Base-by-base conservation (phyloP, 768 basidiomycete species). In the Royoungia palumana region DNA sequence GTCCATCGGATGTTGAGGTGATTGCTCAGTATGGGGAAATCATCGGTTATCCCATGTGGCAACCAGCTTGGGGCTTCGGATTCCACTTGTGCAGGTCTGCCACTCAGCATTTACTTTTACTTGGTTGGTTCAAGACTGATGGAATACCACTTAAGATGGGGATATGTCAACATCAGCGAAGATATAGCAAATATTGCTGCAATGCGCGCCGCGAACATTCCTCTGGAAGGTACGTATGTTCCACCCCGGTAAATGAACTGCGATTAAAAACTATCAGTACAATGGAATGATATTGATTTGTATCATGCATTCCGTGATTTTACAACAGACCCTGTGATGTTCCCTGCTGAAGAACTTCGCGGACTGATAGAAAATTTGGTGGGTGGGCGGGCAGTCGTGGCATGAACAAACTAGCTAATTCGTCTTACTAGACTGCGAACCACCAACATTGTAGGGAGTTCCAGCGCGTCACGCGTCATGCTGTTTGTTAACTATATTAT, bases 261-360 rank as follows among this genome's bases (percentile, higher is more conserved):
- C 10, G 17, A 11, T 30, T 51, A 6, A 64, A 48, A 0, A 8
- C 17, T 12, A 22, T 17, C 30, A 84, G 83, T 81, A 37, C 85
- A 85, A 75, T 88, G 86, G 86, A 87, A 83, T 58, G 86, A 87
- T 55, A 85, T 88, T 51, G 85, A 88, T 65, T 53, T 87, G 44
- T 87, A 85, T 55, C 80, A 85, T 55, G 78, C 83, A 22, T 71
- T 76, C 30, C 75, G 86, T 14, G 85, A 85, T 64, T 86, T 87
- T 54, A 88, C 86, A 5, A 66, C 75, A 7, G 85, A 87, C 60
- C 83, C 84, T 12, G 75, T 80, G 24, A 76, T 71, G 37, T 88
- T 80, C 71, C 80, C 85, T 6, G 68, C 61, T 14, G 72, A 77
- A 16, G 77, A 81, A 51, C 66, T 85, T 57, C 65, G 68, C 21